These are phyloP conservation scores for Dichotomopilus funicola DNA, from an alignment of 2,329 filamentous ascomycete genomes.

Conservation along the genomic window DNA sequence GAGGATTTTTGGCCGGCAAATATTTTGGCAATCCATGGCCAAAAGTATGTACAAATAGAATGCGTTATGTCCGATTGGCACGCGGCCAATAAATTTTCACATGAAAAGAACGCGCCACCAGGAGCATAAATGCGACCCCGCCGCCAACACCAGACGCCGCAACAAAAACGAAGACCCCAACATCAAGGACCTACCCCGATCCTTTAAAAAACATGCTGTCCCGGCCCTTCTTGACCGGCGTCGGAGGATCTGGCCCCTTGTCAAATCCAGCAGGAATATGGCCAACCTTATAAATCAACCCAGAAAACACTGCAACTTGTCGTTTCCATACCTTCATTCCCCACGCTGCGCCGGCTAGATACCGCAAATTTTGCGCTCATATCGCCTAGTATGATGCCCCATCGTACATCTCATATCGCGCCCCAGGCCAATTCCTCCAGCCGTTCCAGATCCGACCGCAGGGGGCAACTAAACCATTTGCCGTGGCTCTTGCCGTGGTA, in stretches of 20 bases:
- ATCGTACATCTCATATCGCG: neutral
- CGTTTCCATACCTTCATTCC: too few relatives aligned
- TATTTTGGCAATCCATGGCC: neutral
- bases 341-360: too few relatives aligned
- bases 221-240: too few relatives aligned
- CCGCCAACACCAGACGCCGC: conserved; percentile 8
- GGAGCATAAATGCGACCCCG: neutral
- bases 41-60: conserved; percentile 18
- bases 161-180: neutral
- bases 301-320: too few relatives aligned
- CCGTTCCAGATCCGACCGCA: neutral
- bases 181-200: too few relatives aligned
- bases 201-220: too few relatives aligned
- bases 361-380: too few relatives aligned
- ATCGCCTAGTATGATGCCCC: too few relatives aligned
- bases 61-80: neutral
- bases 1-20: neutral
- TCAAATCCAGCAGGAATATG: too few relatives aligned
- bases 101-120: neutral
- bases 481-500: conserved; percentile 44
- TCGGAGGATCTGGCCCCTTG: too few relatives aligned
- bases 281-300: too few relatives aligned
- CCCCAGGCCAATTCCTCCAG: neutral
- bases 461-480: conserved; percentile 27
- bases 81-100: neutral